A percentile compares a stretch with the other conserved stretches of the same genome.
These are phyloP conservation scores for Rhypophila decipiens DNA, from an alignment of 495 filamentous ascomycete species.

Conservation along the genomic window DNA sequence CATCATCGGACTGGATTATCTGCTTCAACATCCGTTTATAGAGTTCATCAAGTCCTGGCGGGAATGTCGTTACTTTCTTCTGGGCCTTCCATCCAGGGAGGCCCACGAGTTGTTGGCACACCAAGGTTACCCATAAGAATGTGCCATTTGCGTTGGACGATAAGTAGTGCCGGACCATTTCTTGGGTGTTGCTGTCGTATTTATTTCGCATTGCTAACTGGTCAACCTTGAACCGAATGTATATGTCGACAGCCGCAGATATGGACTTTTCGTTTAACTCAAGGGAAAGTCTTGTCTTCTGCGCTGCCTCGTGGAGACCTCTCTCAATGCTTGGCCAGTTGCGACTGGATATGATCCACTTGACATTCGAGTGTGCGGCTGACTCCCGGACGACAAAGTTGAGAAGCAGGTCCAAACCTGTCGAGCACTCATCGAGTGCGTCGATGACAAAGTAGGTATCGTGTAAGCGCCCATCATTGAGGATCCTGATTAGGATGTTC, in stretches of 20 bases:
- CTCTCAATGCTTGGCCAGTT: conserved; percentile 30
- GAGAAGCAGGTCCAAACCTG: conserved; percentile 24
- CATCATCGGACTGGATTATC: not conserved
- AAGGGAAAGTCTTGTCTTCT: conserved; percentile 18
- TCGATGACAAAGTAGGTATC: conserved; percentile 36
- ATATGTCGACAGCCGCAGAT: conserved; percentile 19
- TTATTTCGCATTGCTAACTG: conserved; percentile 9
- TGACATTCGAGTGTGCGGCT: conserved; percentile 18
- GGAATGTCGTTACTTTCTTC: conserved; percentile 9
- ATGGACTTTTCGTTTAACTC: conserved; percentile 21
- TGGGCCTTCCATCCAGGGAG: conserved; percentile 3
- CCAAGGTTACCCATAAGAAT: conserved; percentile 31
- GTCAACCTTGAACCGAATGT: conserved; percentile 27
- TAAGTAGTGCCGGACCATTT: not conserved
- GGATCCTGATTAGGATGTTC: conserved; percentile 24
- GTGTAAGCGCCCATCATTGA: conserved; percentile 21
- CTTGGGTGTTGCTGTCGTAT: conserved; percentile 6
- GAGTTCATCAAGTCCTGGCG: conserved; percentile 13
- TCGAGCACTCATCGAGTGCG: conserved; percentile 33
- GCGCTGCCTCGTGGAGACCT: conserved; percentile 9
- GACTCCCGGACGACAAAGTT: conserved; percentile 22
- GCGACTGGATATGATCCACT: conserved; percentile 27
- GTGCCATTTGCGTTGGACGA: conserved; percentile 20
- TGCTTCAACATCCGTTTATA: conserved; percentile 22
- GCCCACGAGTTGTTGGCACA: conserved; percentile 20